Evolutionary conservation across 225 moss, liverwort and hornwort species (phyloP), one percentile per base, ranked within the genome.

Genomic region (Marchantia paleacea): DNA sequence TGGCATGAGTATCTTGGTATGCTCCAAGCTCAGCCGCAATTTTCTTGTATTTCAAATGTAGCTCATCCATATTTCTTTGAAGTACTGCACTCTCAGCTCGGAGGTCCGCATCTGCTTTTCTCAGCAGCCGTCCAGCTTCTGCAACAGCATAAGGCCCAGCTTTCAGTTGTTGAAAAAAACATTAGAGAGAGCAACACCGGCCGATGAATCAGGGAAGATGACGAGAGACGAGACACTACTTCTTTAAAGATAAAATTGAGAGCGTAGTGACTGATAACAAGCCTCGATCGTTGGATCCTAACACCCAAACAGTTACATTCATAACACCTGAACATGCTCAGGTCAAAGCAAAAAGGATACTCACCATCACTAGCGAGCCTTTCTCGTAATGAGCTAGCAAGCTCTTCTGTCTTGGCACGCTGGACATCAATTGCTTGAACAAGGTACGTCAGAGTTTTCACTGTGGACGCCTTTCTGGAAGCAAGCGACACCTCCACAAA

Each of bases 401-500:
- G 91, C 29, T 92, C 95, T 50, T 93, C 95, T 81, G 91, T 91
- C 79, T 84, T 95, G 65, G 84, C 69, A 54, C 92, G 90, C 88
- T 95, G 95, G 64, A 86, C 76, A 84, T 99, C 92, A 83, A 99
- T 92, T 63, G 92, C 92, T 86, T 93, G 93, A 51, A 95, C 85
- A 30, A 99, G 80, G 81, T 73, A 86, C 83, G 92, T 95, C 89
- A 99, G 83, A n/a, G 90, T 92, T 88, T 94, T 95, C 85, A 94
- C 74, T 12, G 92, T 94, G 69, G 84, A 84, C 62, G 90, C 84
- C 88, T 85, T 94, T 81, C 93, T 85, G 52, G 81, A 80, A 48
- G 86, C 85, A 51, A 99, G 87, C 53, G 89, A 87, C 80, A 76
- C 80, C 84, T 95, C 97, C 82, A 90, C 87, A 62, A 80, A 89